Evolutionary conservation across 345 rosid species (phyloP), one percentile per base, ranked within the genome.

Genomic region (Reutealis trisperma): DNA sequence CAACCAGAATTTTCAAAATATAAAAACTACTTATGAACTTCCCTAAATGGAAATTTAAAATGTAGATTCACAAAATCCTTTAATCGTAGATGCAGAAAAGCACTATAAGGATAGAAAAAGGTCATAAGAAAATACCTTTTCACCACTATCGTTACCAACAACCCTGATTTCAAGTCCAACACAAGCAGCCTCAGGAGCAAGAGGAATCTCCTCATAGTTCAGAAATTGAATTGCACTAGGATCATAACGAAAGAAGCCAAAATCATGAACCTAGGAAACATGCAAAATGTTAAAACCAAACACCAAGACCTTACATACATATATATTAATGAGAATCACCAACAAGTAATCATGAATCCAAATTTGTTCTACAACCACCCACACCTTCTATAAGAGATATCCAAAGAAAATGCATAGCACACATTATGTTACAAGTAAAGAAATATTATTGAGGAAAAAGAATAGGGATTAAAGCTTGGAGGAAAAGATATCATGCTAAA

Each of bases 141-240:
- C 99, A 73, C 97, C 96, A 61, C 99, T 93, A 74, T 95, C 99
- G 84, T 95, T 95, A 61, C 99, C 99, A 70, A 93, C 93, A 85
- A 96, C 99, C 84, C 97, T 89, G 79, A 95, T 90, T 82, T 95
- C 98, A 55, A 95, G 90, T 71, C 99, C 99, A 84, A 95, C 99
- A 82, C 87, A 88, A 70, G 97, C 98, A 58, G 89, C 96, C 81
- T 93, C 97, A 18, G 97, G 98, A 62, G 97, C 91, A 88, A 95
- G 99, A 73, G 98, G 93, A 78, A 95, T 95, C 86, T 93, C 99
- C 84, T 90, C 98, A 72, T 95, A 95, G n/a, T 83, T 78, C 79
- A 93, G 85, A 85, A 89, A 92, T 66, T 92, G 90, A 60, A 95
- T 78, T 18, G 90, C 93, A 79, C 77, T 59, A 74, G 98, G 97